These are phyloP conservation scores for Penicillium mononematosum DNA, from an alignment of 495 filamentous ascomycete species.

Conservation along the genomic window DNA sequence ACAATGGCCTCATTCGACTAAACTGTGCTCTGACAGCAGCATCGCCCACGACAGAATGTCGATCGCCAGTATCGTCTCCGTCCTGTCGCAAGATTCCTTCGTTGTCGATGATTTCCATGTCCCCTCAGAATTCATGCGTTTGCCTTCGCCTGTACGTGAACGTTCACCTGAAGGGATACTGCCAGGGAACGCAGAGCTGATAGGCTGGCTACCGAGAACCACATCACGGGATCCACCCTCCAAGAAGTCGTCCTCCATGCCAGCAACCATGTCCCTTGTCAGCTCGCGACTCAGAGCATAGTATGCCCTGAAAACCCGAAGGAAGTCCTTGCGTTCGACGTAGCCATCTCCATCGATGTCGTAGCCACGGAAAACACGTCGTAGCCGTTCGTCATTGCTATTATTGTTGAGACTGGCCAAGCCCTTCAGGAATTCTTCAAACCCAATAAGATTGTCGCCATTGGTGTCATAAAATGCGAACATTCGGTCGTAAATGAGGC, in stretches of 20 bases:
- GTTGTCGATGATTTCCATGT: constrained; percentile 59
- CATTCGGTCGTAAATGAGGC: constrained; percentile 90
- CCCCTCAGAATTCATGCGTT: constrained; percentile 55
- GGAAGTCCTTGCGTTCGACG: constrained; percentile 82
- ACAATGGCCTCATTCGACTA: constrained; percentile 38
- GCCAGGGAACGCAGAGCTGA: constrained; percentile 71
- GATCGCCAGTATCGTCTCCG: constrained; percentile 48
- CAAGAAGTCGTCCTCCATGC: constrained; percentile 75
- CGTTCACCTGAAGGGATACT: constrained; percentile 59
- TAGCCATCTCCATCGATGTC: constrained; percentile 90
- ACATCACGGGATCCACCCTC: constrained; percentile 72
- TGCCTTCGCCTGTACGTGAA: constrained; percentile 62
- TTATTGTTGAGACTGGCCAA: constrained; percentile 79
- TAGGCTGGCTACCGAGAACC: constrained; percentile 70
- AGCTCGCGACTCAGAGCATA: constrained; percentile 84
- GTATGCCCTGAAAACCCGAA: constrained; percentile 87
- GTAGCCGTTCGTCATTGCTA: constrained; percentile 60
- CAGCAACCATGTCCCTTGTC: constrained; percentile 77
- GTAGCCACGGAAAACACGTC: constrained; percentile 81
- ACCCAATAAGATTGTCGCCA: constrained; percentile 84
- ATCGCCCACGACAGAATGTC: constrained; percentile 48
- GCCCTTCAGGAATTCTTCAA: constrained; percentile 84
- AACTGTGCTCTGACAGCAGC: constrained; percentile 47
- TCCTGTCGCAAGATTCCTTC: constrained; percentile 49
- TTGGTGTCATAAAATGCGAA: constrained; percentile 96